Evolutionary conservation across 2,329 filamentous ascomycete species (phyloP).

Genomic region (Colletotrichum endophyticum): DNA sequence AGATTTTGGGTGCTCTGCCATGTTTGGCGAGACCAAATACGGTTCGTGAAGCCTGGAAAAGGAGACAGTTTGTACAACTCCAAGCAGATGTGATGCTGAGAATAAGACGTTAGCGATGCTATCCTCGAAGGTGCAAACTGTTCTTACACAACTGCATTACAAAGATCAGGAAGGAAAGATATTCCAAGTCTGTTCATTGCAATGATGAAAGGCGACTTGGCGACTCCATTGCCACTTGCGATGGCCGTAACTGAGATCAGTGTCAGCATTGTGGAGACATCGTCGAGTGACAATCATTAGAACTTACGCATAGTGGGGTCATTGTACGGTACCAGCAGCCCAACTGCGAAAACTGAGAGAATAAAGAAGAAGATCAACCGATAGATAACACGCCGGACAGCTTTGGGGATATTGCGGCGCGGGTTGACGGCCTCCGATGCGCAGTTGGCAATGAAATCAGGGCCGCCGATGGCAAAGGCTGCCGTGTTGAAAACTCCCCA

Average conservation of each 20-base stretch:
- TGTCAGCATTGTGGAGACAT: neutral
- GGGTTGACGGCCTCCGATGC: neutral
- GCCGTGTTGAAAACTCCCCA: neutral
- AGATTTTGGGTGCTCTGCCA: neutral
- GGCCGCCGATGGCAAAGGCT: neutral
- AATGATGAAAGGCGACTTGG: neutral
- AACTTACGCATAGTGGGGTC: neutral
- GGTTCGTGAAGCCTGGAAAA: neutral
- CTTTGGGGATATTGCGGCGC: neutral
- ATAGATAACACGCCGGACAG: neutral
- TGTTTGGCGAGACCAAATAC: neutral
- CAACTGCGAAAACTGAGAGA: neutral
- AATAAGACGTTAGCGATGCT: neutral
- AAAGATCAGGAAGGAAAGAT: neutral
- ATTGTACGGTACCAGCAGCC: neutral
- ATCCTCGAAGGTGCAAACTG: neutral
- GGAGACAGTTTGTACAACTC: neutral
- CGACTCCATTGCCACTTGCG: neutral
- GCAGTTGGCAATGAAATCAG: neutral
- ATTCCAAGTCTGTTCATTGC: neutral
- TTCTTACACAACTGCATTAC: neutral
- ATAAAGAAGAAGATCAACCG: neutral
- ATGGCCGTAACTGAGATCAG: neutral
- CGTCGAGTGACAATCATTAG: neutral
- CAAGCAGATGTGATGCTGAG: neutral